A percentile compares a stretch with the other conserved stretches of the same genome.
phyloP scores from a whole-genome alignment of 176 grass and related monocot species.

The Eremochloa ophiuroides region DNA sequence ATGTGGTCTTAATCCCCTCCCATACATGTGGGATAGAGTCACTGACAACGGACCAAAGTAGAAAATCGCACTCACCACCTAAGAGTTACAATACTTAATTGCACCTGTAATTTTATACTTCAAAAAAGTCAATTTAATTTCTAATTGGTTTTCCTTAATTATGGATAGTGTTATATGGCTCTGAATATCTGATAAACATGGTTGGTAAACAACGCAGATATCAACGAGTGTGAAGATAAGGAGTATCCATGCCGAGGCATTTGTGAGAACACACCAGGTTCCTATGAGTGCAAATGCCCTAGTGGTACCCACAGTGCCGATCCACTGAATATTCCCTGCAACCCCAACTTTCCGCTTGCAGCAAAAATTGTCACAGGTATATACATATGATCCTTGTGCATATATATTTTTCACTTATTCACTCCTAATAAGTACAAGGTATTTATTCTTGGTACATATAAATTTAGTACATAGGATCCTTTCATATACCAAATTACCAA shows the following conservation, averaged over 20 bases:
- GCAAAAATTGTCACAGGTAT: not conserved
- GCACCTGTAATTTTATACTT: not conserved
- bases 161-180: not conserved
- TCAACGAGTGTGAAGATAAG: not conserved
- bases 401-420: not conserved
- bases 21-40: not conserved
- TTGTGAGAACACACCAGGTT: not conserved
- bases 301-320: not conserved
- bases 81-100: not conserved
- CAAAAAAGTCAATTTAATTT: not conserved
- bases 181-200: not conserved
- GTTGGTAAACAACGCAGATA: not conserved
- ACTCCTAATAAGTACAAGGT: not conserved
- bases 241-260: not conserved
- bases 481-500: not conserved
- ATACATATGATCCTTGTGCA: not conserved
- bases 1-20: not conserved
- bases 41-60: not conserved
- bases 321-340: not conserved
- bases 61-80: not conserved
- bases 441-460: not conserved
- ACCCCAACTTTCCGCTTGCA: not conserved
- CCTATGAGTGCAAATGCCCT: conserved; percentile 11
- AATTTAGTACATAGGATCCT: not conserved
- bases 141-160: not conserved